Conservation (phyloP, 495 filamentous ascomycete genomes). For the Lentithecium fluviatile region DNA sequence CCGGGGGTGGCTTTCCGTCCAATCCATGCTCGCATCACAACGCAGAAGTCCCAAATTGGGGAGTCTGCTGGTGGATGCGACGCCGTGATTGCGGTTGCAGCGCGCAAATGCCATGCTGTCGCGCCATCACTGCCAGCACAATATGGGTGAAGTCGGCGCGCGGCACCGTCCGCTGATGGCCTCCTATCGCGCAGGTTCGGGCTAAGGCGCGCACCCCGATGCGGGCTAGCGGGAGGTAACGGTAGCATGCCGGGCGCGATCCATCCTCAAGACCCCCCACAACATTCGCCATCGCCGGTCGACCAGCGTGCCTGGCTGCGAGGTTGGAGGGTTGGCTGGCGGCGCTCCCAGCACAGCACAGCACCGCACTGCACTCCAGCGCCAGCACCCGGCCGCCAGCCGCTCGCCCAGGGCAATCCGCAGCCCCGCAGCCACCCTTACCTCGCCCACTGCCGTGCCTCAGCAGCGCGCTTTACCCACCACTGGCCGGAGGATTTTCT, state of each 20-base stretch:
- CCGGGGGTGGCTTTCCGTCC: not conserved
- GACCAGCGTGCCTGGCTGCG: constrained; percentile 20
- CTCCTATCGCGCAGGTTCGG: constrained; percentile 17
- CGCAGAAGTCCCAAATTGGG: too few relatives aligned
- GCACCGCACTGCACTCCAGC: not conserved
- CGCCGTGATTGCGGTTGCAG: constrained; percentile 32
- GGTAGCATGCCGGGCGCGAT: constrained; percentile 30
- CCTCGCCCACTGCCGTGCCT: constrained; percentile 29
- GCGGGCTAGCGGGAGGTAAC: constrained; percentile 26
- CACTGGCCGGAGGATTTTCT: constrained; percentile 27
- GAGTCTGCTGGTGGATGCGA: constrained; percentile 12
- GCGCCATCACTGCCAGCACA: not conserved
- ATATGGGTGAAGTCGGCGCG: constrained; percentile 24
- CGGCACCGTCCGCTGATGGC: constrained; percentile 4
- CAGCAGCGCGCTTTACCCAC: constrained; percentile 22
- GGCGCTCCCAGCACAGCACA: too few relatives aligned
- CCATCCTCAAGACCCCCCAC: constrained; percentile 17
- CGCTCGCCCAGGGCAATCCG: constrained; percentile 2
- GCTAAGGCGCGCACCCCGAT: not conserved
- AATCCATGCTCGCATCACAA: not conserved
- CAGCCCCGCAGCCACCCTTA: constrained; percentile 27
- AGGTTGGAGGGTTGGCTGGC: not conserved
- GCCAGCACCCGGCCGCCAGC: not conserved
- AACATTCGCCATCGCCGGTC: constrained; percentile 15
- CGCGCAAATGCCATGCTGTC: not conserved